Conservation (phyloP, 2,329 filamentous ascomycete genomes). For the Tolypocladium tundrense region DNA sequence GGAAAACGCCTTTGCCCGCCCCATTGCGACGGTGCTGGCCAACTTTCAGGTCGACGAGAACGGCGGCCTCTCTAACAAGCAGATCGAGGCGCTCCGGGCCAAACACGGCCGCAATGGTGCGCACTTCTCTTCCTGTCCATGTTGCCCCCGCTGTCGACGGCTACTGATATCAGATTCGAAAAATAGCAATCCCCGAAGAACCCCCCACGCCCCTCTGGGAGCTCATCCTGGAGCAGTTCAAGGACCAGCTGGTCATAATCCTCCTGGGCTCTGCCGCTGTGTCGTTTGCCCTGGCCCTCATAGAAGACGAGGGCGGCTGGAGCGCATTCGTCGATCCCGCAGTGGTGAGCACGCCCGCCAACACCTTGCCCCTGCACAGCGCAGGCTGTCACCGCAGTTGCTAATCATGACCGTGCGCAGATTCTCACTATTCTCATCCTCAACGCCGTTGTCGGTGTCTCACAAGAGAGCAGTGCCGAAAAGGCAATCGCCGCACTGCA, state of each 20-base stretch:
- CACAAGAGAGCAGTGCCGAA: conserved; percentile 96
- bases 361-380: background rate
- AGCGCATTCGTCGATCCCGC: conserved; percentile 93
- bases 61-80: conserved; percentile 47
- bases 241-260: conserved; percentile 95
- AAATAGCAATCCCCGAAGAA: conserved; percentile 61
- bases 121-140: conserved; percentile 13
- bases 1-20: conserved; percentile 53
- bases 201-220: conserved; percentile 94
- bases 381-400: background rate
- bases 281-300: conserved; percentile 84
- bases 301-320: conserved; percentile 90
- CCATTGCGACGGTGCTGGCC: conserved; percentile 48
- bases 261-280: conserved; percentile 85
- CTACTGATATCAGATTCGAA: conserved; percentile 5
- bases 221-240: conserved; percentile 96
- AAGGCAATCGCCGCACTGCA: conserved; percentile 97
- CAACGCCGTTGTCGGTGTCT: conserved; percentile 94
- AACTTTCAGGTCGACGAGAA: conserved; percentile 45
- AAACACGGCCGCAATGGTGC: conserved; percentile 60
- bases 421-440: conserved; percentile 95
- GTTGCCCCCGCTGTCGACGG: conserved; percentile 1
- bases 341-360: conserved; percentile 55
- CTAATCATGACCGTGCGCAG: conserved; percentile 29
- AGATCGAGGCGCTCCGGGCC: conserved; percentile 42